Evolutionary conservation across 495 filamentous ascomycete genomes (phyloP).

Genomic region (Lasiosphaeria ovina): DNA sequence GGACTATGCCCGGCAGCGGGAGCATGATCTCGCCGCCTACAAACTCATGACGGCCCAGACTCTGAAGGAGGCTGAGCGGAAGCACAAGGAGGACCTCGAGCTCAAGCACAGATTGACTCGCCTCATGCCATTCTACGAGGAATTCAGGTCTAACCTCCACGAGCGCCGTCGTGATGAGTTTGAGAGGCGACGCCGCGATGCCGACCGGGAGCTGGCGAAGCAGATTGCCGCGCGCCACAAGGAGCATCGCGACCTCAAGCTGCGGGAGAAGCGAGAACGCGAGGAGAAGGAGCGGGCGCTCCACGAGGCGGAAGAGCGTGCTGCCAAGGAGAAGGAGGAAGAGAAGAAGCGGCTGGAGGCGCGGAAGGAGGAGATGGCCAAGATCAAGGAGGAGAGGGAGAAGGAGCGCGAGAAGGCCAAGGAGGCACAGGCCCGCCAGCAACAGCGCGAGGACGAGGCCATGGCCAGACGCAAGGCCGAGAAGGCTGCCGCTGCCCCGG

Average conservation of each 20-base stretch:
- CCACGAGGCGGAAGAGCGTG: constrained; percentile 82
- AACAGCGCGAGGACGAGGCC: constrained; percentile 53
- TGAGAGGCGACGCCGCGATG: constrained; percentile 84
- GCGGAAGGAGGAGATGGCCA: constrained; percentile 56
- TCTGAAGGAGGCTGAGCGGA: constrained; percentile 73
- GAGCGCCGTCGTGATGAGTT: constrained; percentile 91
- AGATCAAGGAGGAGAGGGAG: constrained; percentile 77
- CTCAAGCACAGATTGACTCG: constrained; percentile 87
- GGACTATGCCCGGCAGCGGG: constrained; percentile 82
- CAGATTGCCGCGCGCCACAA: constrained; percentile 83
- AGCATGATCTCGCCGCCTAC: constrained; percentile 75
- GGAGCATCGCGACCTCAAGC: constrained; percentile 72
- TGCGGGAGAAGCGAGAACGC: constrained; percentile 72
- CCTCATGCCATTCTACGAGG: constrained; percentile 76
- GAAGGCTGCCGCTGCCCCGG: constrained; percentile 33
- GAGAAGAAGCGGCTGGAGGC: constrained; percentile 70
- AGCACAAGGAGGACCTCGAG: constrained; percentile 83
- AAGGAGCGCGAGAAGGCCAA: constrained; percentile 68
- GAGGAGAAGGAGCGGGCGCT: constrained; percentile 74
- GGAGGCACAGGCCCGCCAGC: constrained; percentile 51
- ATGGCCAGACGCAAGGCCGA: constrained; percentile 50
- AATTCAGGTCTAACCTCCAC: constrained; percentile 73
- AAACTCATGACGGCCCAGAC: constrained; percentile 73
- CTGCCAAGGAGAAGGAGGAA: constrained; percentile 77
- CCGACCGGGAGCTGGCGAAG: constrained; percentile 83